Base-by-base conservation (phyloP, 441 rosid genomes). In the Manihot esculenta region DNA sequence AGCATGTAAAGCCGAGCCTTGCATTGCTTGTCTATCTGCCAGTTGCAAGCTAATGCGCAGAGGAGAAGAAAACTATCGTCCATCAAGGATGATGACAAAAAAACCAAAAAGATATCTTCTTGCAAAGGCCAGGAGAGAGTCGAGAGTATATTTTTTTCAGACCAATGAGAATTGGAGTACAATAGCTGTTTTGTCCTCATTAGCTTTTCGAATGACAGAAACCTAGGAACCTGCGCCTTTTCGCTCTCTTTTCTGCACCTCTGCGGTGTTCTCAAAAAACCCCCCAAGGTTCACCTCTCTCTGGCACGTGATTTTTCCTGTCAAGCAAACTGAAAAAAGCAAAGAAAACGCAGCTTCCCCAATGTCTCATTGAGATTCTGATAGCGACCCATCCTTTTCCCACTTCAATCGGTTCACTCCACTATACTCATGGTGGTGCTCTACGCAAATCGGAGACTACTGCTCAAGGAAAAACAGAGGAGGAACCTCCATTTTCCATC, bases 301-400 rank as follows among this genome's bases (percentile, higher is more conserved):
- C 35, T 21, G 38, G 27, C 55, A 69, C 26, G 45, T 56, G 64
- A 44, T 26, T 38, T 47, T n/a, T 18, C 63, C 1, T 38, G n/a
- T 5, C n/a, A 21, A 57, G 12, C 20, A 10, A 66, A 35, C 10
- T 58, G 27, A 38, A 47, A 27, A 30, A 48, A 14, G 6, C 5
- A 18, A 15, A 49, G n/a, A 17, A 18, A 48, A 48, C 10, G 44
- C 41, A 67, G 47, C 53, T 27, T 54, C 26, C 18, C 62, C 62
- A 42, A 23, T 38, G 49, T 56, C 51, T 41, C 44, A 9, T 68
- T 42, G 64, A 68, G 72, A 68, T 68, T 68, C 72, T 68, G 72
- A 69, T 26, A 18, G 72, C 21, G 64, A 57, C 64, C 1, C n/a
- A 48, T 47, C 68, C 17, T 35, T 45, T 44, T 13, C 21, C 13